Evolutionary conservation across 768 basidiomycete species (phyloP), one percentile per base, ranked within the genome.

Genomic region (Fibroporia radiculosa): DNA sequence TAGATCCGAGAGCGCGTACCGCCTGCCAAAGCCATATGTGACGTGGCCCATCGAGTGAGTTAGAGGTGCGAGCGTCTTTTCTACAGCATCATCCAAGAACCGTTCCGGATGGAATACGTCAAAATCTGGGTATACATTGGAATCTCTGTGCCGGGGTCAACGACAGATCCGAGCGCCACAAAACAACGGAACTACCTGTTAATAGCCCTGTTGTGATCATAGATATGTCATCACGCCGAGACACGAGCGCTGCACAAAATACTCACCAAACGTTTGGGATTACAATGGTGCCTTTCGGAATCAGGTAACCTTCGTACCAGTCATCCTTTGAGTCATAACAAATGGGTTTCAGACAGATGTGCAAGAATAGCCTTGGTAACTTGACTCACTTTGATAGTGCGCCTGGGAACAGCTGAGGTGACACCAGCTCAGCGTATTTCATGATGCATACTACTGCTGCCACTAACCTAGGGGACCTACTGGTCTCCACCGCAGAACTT

Each of bases 401-500:
- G 25, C 3, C 5, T 4, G 14, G 23, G 32, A 10, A 22, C 7
- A 18, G 44, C 38, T 39, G 18, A 7, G 10, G 23, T n/a, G n/a
- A 23, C 25, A 13, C 38, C 7, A 5, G 18, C 5, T 39, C 7
- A 22, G 38, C 16, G 22, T 18, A 13, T 5, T 5, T 6, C 13
- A 39, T 5, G 10, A 13, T 12, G 7, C 10, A 23, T 4, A 27
- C 12, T 3, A n/a, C 7, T 20, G n/a, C 14, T 23, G 35, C 38
- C 4, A 10, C 38, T 25, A 11, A 39, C 38, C 10, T 11, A 39
- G 7, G 13, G 38, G 38, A 22, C 11, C 7, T 11, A 25, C 20
- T 8, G 38, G 38, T 13, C 13, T 22, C 38, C 28, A 57, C 54
- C 56, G 47, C 26, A 45, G 45, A n/a, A 69, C 57, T 47, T 73